phyloP scores from a whole-genome alignment of 306 rosid genomes.

The Crotalaria pallida region DNA sequence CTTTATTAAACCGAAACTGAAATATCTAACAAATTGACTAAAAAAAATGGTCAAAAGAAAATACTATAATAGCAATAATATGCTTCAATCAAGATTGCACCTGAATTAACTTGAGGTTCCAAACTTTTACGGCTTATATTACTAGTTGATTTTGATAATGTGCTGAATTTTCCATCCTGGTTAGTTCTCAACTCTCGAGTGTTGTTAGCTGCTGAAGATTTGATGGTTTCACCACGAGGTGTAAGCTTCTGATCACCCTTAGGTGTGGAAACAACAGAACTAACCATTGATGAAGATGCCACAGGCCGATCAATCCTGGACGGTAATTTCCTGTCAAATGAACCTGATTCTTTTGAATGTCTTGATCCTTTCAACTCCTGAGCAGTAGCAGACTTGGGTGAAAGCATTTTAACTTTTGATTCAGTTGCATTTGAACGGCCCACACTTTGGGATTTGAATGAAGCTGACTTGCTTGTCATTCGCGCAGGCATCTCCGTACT shows the following conservation, averaged over 20 bases:
- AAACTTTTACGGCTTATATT: slow-evolving; percentile 47
- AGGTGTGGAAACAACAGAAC: slow-evolving; percentile 45
- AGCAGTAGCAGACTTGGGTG: slow-evolving; percentile 38
- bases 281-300: slow-evolving; percentile 32
- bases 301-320: slow-evolving; percentile 56
- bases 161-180: slow-evolving; percentile 56
- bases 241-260: slow-evolving; percentile 62
- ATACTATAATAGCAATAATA: slow-evolving; percentile 16
- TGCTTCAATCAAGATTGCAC: slow-evolving; percentile 32
- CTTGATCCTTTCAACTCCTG: slow-evolving; percentile 63
- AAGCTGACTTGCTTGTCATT: slow-evolving; percentile 55
- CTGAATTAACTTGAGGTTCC: slow-evolving; percentile 62
- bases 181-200: slow-evolving; percentile 48
- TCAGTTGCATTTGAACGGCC: slow-evolving; percentile 51
- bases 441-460: slow-evolving; percentile 52
- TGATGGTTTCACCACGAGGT: slow-evolving; percentile 52
- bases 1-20: slow-evolving; percentile 12
- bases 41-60: neutral
- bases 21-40: slow-evolving; percentile 6
- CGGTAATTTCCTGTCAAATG: slow-evolving; percentile 52
- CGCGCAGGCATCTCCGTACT: slow-evolving; percentile 54
- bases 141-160: slow-evolving; percentile 40
- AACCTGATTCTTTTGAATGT: slow-evolving; percentile 54
- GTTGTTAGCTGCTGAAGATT: slow-evolving; percentile 43
- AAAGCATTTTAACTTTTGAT: slow-evolving; percentile 73